These are phyloP conservation scores for Brachypodium distachyon DNA, from an alignment of 202 grass and related monocot genomes.

Conservation along the genomic window DNA sequence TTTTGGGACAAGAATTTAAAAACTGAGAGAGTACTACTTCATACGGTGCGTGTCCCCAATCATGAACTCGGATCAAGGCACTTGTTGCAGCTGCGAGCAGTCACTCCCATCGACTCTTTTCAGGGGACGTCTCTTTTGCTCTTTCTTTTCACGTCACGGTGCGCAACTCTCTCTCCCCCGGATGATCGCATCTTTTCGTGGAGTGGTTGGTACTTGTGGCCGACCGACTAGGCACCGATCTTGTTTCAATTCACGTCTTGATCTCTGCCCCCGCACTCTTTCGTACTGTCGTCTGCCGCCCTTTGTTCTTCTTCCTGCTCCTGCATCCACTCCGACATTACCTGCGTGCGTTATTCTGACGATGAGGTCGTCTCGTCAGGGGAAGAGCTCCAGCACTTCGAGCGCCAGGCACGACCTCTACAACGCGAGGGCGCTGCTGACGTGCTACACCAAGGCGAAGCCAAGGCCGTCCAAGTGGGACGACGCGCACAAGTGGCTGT, in stretches of 20 bases:
- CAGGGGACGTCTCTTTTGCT: background rate
- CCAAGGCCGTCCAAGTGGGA: conserved; percentile 61
- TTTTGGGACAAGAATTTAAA: too few species aligned
- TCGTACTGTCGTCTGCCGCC: background rate
- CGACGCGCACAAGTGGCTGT: conserved; percentile 53
- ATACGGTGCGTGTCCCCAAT: background rate
- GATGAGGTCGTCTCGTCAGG: conserved; percentile 13
- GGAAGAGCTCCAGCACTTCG: background rate
- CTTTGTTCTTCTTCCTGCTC: background rate
- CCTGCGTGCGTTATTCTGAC: background rate
- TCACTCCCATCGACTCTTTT: background rate
- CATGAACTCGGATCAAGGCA: background rate
- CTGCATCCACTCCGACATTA: background rate
- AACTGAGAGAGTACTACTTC: too few species aligned
- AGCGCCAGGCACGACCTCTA: background rate
- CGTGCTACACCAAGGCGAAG: conserved; percentile 19
- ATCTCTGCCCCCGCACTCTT: background rate
- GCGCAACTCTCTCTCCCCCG: too few species aligned
- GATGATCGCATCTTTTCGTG: background rate
- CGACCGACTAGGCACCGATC: too few species aligned
- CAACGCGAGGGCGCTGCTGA: conserved; percentile 2
- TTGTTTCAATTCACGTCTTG: background rate
- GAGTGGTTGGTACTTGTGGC: background rate
- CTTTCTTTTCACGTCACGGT: too few species aligned
- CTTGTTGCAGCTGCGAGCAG: background rate